Base-by-base conservation (phyloP, 2,329 filamentous ascomycete genomes). In the Moelleriella libera region DNA sequence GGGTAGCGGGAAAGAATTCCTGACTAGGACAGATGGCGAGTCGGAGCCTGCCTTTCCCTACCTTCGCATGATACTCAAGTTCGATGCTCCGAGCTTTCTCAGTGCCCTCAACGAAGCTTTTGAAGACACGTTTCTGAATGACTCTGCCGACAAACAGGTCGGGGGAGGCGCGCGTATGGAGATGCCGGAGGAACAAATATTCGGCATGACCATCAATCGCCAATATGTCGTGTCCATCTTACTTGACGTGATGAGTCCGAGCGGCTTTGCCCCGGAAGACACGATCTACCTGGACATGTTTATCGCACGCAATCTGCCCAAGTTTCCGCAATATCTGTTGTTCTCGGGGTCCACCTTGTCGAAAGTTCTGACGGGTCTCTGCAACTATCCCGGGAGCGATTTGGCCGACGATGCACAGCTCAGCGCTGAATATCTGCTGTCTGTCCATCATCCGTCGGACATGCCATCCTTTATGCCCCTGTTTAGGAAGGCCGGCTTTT, bases 261-360 rank as follows among this genome's bases (percentile, higher is more conserved):
- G 75, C 4, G 79, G 85, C 44, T 97, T 95, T 63, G 76, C 80
- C 1, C 66, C 81, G 0, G 79, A 85, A 51, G 88, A 97, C 59
- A 89, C 85, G 10, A 86, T 98, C 48, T 98, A 95, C 63, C 76
- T 98, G 43, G 88, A 98, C 64, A 98, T 98, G 88, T 98, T 98
- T 59, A 85, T 98, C 60, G 90, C 92, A 14, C 81, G 92, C 48
- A 98, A 95, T 60, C 68, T 98, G 45, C 87, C 94, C 4, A 98
- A 98, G 62, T 98, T 95, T 58, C 88, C 89, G 1, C 90, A 97
- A 60, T 96, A 96, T 58, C 82, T 98, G 45, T 76, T 97, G 9
- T 78, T 98, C 44, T 85, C 90, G 0, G 92, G 89, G 14, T 88
- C 86, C 2, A 84, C 85, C 2, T 72, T 98, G 1, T 86, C 88